phyloP scores from a whole-genome alignment of 495 filamentous ascomycete species.

The Penicillium arizonense region DNA sequence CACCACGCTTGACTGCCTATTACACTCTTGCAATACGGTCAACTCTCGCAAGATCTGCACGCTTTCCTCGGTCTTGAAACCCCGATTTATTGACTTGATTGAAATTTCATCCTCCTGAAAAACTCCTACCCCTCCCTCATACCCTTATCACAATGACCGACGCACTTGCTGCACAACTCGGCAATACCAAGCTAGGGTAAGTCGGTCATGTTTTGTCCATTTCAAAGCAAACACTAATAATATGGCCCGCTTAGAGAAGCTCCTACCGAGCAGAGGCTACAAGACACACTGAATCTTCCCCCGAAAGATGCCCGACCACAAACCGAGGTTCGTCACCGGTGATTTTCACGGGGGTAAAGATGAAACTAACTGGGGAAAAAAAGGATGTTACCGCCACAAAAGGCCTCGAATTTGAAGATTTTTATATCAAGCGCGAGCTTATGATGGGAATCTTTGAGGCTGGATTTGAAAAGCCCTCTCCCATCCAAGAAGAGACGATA shows the following conservation, averaged over 20 bases:
- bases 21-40: no score
- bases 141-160: constrained; percentile 50
- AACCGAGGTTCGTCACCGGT: constrained; percentile 70
- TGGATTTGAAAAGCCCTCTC: constrained; percentile 97
- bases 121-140: constrained; percentile 8
- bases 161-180: constrained; percentile 65
- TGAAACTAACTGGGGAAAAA: constrained; percentile 15
- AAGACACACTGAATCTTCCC: constrained; percentile 72
- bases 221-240: neutral
- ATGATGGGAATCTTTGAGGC: constrained; percentile 99
- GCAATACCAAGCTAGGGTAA: constrained; percentile 70
- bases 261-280: constrained; percentile 67
- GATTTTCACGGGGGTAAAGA: no score
- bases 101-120: neutral
- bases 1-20: neutral
- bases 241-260: constrained; percentile 44
- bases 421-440: constrained; percentile 87
- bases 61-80: neutral
- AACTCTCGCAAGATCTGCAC: constrained; percentile 6
- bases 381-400: constrained; percentile 98
- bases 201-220: constrained; percentile 14
- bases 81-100: no score
- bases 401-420: constrained; percentile 96
- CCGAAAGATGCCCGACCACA: constrained; percentile 84
- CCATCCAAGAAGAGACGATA: constrained; percentile 98